These are phyloP conservation scores for Mortierella sp. DNA, from an alignment of 371 early-diverging fungal species.

Conservation along the genomic window DNA sequence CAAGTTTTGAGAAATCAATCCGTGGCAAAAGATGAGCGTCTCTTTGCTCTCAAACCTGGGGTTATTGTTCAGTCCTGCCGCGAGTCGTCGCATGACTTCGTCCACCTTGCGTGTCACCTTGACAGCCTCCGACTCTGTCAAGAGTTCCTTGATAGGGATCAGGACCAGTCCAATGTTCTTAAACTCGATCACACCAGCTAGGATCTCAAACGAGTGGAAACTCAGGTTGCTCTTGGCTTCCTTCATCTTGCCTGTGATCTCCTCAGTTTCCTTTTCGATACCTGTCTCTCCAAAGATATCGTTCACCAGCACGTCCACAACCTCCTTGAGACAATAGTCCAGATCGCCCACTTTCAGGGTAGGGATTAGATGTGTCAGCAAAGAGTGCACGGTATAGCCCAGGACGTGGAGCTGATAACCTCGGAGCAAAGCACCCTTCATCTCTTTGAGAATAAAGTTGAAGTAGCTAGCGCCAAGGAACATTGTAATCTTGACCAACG, in stretches of 20 bases:
- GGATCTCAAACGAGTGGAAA: constrained; percentile 84
- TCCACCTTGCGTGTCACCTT: constrained; percentile 82
- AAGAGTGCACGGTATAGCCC: constrained; percentile 86
- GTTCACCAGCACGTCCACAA: constrained; percentile 79
- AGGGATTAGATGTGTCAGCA: constrained; percentile 75
- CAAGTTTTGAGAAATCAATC: constrained; percentile 85
- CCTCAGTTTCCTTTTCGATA: constrained; percentile 90
- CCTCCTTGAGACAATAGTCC: constrained; percentile 78
- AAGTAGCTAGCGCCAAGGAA: constrained; percentile 89
- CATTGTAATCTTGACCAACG: constrained; percentile 84
- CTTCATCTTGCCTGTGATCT: constrained; percentile 87
- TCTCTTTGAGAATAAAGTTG: constrained; percentile 86
- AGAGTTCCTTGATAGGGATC: constrained; percentile 86
- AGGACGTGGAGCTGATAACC: constrained; percentile 95
- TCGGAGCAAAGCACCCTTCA: constrained; percentile 78
- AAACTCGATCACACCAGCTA: constrained; percentile 74
- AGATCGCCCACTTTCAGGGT: constrained; percentile 74
- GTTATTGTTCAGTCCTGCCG: constrained; percentile 84
- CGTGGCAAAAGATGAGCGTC: constrained; percentile 83
- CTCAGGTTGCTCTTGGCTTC: constrained; percentile 88
- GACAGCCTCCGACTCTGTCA: constrained; percentile 83
- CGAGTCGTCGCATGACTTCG: constrained; percentile 78
- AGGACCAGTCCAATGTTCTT: constrained; percentile 74
- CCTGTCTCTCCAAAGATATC: constrained; percentile 94
- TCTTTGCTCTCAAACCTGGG: constrained; percentile 70